Base-by-base conservation (phyloP, 2,329 filamentous ascomycete genomes). In the Fusarium udum region DNA sequence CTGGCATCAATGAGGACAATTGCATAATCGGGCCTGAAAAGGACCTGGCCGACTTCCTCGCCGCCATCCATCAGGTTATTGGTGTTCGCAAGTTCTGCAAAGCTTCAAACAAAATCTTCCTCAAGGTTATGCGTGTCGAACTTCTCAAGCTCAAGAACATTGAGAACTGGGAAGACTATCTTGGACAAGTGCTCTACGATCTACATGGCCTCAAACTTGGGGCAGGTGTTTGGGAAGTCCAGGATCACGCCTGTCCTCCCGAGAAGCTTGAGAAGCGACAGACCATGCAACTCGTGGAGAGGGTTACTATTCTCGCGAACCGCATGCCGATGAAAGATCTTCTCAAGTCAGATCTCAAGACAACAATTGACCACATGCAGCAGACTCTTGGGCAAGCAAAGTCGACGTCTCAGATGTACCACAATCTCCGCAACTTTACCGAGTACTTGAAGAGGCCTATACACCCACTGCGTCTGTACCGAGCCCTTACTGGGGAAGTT, bases 301-400 rank as follows among this genome's bases (percentile, higher is more conserved):
- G 95, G 78, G 89, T 98, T 42, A 92, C 97, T 78, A 86, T 90
- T 40, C 90, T 98, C 65, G 94, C 94, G 5, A 92, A 92, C 56
- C 91, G 93, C 69, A 92, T 98, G 86, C 92, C 93, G 28, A 93
- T 97, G 84, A 97, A 95, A 78, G 96, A 98, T 74, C 84, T 98
- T 24, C 89, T 95, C 22, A 98, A 97, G 80, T 96, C 95, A 22
- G 94, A 98, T 63, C 86, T 99, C 61, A 97, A 95, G 80, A 90
- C 88, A 22, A 94, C 95, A 0, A 96, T 99, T 66, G 96, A 99
- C 67, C 95, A 95, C 75, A 94, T 99, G 83, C 95, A 98, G 80
- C 91, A 94, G 74, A 92, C 93, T 10, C 92, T 98, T 61, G 94
- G 94, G 3, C 89, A 89, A 61, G 90, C 92, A 34, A 97, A 95